Percentiles rank a stretch among this genome's conserved stretches.
Evolutionary conservation across 257 asterid species (phyloP).

Genomic region (Solanum peruvianum): DNA sequence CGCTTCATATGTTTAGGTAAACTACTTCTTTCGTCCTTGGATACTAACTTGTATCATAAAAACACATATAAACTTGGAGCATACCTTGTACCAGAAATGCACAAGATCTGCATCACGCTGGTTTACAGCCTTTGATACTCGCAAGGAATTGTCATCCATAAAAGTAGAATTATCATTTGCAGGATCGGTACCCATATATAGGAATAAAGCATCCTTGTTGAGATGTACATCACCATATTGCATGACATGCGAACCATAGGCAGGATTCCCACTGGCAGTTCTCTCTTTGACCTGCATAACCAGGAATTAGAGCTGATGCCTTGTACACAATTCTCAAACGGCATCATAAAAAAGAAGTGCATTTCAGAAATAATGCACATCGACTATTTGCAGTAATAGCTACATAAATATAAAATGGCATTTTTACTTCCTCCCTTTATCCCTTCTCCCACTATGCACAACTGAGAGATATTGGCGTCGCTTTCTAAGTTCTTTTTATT

Average conservation of each 20-base stretch:
- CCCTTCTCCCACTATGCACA: not conserved
- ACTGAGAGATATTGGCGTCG: not conserved
- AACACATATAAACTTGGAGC: not conserved
- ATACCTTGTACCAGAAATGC: constrained; percentile 91
- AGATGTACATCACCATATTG: constrained; percentile 69
- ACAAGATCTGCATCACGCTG: constrained; percentile 94
- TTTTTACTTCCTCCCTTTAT: not conserved
- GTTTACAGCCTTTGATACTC: constrained; percentile 43
- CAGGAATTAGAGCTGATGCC: not conserved
- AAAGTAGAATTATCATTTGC: constrained; percentile 64
- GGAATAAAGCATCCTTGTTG: constrained; percentile 33
- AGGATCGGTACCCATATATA: constrained; percentile 77
- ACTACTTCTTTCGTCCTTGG: not conserved
- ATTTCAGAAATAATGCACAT: not conserved
- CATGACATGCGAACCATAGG: constrained; percentile 85
- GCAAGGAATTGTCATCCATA: constrained; percentile 32
- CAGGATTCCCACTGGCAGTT: constrained; percentile 48
- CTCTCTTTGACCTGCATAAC: constrained; percentile 57
- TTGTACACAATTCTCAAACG: not conserved
- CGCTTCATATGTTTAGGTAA: not conserved
- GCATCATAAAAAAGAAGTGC: not conserved
- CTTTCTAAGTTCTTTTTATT: not conserved
- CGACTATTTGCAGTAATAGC: not conserved
- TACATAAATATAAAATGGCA: not conserved
- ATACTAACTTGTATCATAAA: not conserved